phyloP scores from a whole-genome alignment of 257 asterid genomes.

The Ligustrum vulgare region DNA sequence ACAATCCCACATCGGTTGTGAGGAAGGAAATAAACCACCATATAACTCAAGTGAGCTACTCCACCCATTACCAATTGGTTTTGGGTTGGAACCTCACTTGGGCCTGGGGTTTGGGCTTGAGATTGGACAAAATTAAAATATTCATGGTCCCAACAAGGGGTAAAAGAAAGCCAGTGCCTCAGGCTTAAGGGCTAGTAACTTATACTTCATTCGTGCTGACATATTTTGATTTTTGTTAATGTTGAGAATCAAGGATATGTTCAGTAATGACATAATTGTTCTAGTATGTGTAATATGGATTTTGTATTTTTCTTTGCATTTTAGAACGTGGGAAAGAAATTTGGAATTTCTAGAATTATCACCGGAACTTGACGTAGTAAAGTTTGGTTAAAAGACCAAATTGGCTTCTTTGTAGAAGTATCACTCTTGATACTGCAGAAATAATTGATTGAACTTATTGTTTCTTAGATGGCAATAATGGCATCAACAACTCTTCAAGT shows the following conservation, averaged over 20 bases:
- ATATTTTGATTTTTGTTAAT: neutral
- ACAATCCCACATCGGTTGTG: no score
- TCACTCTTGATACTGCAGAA: no score
- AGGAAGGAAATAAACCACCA: no score
- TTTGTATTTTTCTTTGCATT: neutral
- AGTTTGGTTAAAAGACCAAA: neutral
- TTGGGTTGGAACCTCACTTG: no score
- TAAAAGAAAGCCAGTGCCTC: conserved; percentile 80
- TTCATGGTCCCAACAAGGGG: no score
- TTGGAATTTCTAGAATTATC: neutral
- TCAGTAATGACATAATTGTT: neutral
- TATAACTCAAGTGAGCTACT: no score
- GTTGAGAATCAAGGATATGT: conserved; percentile 13
- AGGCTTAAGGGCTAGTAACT: conserved; percentile 79
- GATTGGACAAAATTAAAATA: no score
- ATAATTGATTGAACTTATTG: no score
- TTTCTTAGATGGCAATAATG: neutral
- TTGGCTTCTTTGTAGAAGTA: neutral
- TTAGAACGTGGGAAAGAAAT: neutral
- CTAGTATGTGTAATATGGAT: neutral
- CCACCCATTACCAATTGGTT: no score
- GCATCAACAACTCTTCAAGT: neutral
- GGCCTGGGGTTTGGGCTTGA: no score
- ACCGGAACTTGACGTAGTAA: neutral
- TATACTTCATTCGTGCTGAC: neutral